Conservation (phyloP, 176 grass and related monocot genomes). For the Rhynchospora tenuis region DNA sequence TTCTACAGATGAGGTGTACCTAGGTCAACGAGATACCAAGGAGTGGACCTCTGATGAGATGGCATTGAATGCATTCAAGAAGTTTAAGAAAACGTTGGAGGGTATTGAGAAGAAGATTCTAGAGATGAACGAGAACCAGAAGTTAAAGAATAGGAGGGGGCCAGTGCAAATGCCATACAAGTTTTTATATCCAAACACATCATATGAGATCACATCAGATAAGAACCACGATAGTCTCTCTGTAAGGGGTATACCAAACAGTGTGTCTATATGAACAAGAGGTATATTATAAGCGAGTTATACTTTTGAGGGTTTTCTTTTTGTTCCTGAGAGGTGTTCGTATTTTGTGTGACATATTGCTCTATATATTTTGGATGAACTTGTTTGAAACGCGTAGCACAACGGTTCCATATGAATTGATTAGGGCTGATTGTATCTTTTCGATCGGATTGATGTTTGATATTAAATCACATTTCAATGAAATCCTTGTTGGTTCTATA, state of each 20-base stretch:
- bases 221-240: constrained; percentile 48
- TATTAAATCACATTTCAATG: background rate
- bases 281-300: background rate
- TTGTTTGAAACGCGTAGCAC: background rate
- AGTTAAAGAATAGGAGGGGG: constrained; percentile 47
- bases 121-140: constrained; percentile 27
- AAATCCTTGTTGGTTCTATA: background rate
- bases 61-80: constrained; percentile 39
- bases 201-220: constrained; percentile 22
- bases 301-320: background rate
- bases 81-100: constrained; percentile 37
- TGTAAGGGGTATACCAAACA: constrained; percentile 74
- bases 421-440: background rate
- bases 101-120: constrained; percentile 45
- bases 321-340: background rate
- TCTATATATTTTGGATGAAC: background rate
- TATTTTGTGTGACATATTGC: background rate
- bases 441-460: background rate
- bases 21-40: constrained; percentile 61
- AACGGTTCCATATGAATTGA: background rate
- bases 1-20: constrained; percentile 74
- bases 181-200: constrained; percentile 76
- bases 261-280: constrained; percentile 54
- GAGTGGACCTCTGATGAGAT: constrained; percentile 48
- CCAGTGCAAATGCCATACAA: constrained; percentile 56